Conservation (phyloP, 2,329 filamentous ascomycete species). For the Apiospora malaysiana region DNA sequence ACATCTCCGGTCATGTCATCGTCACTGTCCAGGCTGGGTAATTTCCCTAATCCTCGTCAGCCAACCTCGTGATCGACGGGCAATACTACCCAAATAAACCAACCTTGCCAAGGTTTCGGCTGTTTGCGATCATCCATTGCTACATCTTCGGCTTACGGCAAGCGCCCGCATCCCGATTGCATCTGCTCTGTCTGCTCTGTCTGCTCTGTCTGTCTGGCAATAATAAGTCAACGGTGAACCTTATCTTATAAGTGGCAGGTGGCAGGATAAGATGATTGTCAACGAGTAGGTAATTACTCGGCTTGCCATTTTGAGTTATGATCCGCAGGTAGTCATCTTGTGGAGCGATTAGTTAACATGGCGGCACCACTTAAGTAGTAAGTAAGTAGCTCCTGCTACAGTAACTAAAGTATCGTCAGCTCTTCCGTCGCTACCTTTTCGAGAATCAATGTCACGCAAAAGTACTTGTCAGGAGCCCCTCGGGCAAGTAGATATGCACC, state of each 20-base stretch:
- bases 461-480: neutral
- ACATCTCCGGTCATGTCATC: neutral
- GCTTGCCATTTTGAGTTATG: neutral
- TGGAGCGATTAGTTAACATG: neutral
- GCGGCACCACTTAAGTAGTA: neutral
- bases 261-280: neutral
- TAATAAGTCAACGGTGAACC: neutral
- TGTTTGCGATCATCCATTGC: neutral
- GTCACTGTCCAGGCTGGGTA: neutral
- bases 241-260: slow-evolving; percentile 11
- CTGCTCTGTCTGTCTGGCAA: neutral
- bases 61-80: slow-evolving; percentile 11
- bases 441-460: neutral
- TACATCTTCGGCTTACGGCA: neutral
- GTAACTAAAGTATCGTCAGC: neutral
- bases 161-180: neutral
- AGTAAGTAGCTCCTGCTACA: neutral
- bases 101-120: neutral
- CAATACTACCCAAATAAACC: neutral
- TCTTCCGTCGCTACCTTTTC: neutral
- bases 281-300: neutral
- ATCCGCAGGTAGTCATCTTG: neutral
- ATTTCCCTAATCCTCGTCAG: slow-evolving; percentile 1
- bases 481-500: neutral
- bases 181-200: neutral